Evolutionary conservation across 192 early-diverging fungal genomes (phyloP), one percentile per base, ranked within the genome.

Genomic region (Allomyces macrogynus): DNA sequence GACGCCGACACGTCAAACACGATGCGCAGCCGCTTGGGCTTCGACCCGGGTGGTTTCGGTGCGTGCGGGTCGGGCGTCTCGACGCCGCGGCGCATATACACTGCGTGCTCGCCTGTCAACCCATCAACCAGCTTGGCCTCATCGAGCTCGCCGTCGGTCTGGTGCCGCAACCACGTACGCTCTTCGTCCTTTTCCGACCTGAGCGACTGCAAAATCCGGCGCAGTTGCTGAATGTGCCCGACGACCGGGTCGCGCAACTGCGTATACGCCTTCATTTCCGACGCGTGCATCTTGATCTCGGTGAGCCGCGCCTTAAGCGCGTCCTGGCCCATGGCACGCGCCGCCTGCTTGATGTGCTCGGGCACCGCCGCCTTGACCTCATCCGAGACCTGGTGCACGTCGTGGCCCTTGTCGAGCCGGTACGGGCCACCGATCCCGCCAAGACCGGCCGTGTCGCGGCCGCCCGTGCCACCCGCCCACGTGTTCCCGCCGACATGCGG

Each of bases 51-150:
- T 3, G 23, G 14, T 16, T 10, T 18, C 5, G 43, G 23, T 5
- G 10, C 26, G 16, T 14, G 20, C 10, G 23, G n/a, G 7, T 75
- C 73, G 12, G 68, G 67, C 8, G 66, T 62, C 20, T 74, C 67
- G 20, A 75, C 74, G 9, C 79, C 79, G n/a, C 79, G 74, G 1
- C 73, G 67, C 68, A 77, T 81, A 70, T 77, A 81, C 16, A 81
- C 75, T 10, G 73, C 65, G 22, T 67, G 63, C 57, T 78, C 77
- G 11, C 79, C 79, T 5, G 76, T 75, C 1, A 81, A 61, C n/a
- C 77, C 79, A 27, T 64, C 72, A 0, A 69, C 61, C 32, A 81
- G 67, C 63, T 76, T 78, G 3, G 71, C 67, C 27, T 81, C 79
- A 43, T 81, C 79, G 25, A 81, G 61, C 60, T 81, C 79, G 23